Evolutionary conservation across 2,329 filamentous ascomycete genomes (phyloP).

Genomic region (Calonectria hawksworthii): DNA sequence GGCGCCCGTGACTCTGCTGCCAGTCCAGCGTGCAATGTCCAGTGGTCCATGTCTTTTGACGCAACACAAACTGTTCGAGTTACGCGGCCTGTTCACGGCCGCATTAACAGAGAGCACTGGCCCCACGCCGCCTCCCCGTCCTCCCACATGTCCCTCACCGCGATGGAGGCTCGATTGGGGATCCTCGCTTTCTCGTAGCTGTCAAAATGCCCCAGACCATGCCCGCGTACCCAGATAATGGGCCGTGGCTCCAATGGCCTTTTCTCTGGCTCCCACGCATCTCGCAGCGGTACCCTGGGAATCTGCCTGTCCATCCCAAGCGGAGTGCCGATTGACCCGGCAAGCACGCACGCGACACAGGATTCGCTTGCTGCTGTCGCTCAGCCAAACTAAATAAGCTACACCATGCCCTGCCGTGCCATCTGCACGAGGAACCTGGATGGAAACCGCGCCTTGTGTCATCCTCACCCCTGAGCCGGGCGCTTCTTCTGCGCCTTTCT

Average conservation of each 20-base stretch:
- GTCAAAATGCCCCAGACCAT: slow-evolving; percentile 7
- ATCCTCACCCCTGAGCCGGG: not conserved
- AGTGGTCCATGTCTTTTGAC: not conserved
- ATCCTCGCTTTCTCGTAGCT: not conserved
- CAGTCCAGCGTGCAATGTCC: not conserved
- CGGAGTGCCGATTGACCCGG: slow-evolving; percentile 6
- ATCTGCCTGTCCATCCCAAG: not conserved
- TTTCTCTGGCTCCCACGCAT: slow-evolving; percentile 3
- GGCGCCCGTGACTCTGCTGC: not conserved
- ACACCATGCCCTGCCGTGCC: not conserved
- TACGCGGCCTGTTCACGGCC: not conserved
- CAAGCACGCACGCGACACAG: slow-evolving; percentile 3
- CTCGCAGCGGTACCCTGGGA: slow-evolving; percentile 8
- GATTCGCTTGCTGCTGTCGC: not conserved
- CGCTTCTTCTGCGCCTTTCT: not conserved
- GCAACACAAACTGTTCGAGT: not conserved
- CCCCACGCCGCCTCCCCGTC: not conserved
- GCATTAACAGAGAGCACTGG: not conserved
- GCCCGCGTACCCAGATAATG: not conserved
- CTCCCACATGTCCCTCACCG: slow-evolving; percentile 1
- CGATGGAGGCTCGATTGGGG: not conserved
- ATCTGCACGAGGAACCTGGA: not conserved
- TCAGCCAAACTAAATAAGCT: not conserved
- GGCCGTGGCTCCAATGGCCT: not conserved
- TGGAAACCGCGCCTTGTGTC: not conserved